Base-by-base conservation (phyloP, 768 basidiomycete genomes). In the Hygrophoropsis aurantiaca region DNA sequence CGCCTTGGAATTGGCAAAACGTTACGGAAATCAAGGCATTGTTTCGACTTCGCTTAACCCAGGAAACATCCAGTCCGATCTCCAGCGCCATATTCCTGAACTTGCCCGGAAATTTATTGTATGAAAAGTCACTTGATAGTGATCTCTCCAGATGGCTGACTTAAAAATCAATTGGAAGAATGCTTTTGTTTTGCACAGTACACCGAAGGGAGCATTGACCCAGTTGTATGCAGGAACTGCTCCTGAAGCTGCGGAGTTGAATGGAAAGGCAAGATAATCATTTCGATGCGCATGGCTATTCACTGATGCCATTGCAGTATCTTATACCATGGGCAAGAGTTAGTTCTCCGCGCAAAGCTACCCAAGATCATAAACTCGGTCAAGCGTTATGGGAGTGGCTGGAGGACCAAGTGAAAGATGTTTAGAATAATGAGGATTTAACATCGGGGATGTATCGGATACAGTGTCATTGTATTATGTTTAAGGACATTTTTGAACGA, bases 31-130 rank as follows among this genome's bases (percentile, higher is more conserved):
- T 25, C 52, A 74, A 51, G 74, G 72, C 7, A 73, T 83, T 43
- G 65, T 81, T 0, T 73, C 72, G 3, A 64, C 65, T 20, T 62
- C 73, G 15, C 54, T 80, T 20, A 68, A 80, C 49, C 78, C 81
- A 1, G 77, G 78, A 46, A 61, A 60, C 49, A 59, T 72, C 50
- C 56, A 56, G 20, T 58, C 65, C 2, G 64, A 68, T 23, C 44
- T 73, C 4, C 47, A 47, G n/a, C 62, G 69, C 11, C 45, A 70
- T 46, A 5, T 54, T 10, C 36, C 51, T 1, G 16, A 45, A 30
- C 16, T 51, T 10, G 49, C 30, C 15, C 51, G 23, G 13, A 33
- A 27, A 24, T 20, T 55, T 19, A 2, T 49, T n/a, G 58, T 68
- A 40, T 58, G 19, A 21, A 46, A 0, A 44, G 11, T 27, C 25